Conservation (phyloP, 75 land plant genomes). For the Cupressus sempervirens region DNA sequence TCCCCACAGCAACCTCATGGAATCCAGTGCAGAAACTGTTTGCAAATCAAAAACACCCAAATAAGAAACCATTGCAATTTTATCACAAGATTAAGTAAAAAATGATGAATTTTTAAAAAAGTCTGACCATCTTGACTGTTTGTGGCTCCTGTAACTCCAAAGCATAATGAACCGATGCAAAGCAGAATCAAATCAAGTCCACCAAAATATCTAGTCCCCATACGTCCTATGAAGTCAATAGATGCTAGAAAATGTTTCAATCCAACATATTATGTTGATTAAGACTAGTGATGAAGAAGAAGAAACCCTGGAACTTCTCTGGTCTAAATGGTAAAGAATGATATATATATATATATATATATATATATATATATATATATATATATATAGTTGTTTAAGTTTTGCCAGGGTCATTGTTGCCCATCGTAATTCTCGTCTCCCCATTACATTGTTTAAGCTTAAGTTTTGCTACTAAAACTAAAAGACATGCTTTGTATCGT, state of each 20-base stretch:
- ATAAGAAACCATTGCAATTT: not conserved
- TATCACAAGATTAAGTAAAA: not conserved
- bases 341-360: no score
- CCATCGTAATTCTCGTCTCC: not conserved
- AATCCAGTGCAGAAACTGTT: not conserved
- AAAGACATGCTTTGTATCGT: not conserved
- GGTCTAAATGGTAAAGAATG: not conserved
- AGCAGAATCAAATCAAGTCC: not conserved
- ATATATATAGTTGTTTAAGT: no score
- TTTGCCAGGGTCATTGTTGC: not conserved
- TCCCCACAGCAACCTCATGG: not conserved
- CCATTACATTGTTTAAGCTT: no score
- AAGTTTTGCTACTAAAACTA: not conserved
- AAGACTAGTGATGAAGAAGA: not conserved
- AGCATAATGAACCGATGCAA: not conserved
- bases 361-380: no score
- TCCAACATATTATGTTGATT: not conserved
- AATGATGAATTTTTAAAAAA: not conserved
- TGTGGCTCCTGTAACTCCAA: not conserved
- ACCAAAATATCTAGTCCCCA: not conserved
- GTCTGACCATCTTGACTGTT: constrained; percentile 5
- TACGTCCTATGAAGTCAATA: not conserved
- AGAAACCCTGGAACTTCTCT: not conserved
- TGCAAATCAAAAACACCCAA: not conserved
- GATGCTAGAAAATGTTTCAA: not conserved